Evolutionary conservation across 306 rosid species (phyloP).

Genomic region (Vigna nakashimae): DNA sequence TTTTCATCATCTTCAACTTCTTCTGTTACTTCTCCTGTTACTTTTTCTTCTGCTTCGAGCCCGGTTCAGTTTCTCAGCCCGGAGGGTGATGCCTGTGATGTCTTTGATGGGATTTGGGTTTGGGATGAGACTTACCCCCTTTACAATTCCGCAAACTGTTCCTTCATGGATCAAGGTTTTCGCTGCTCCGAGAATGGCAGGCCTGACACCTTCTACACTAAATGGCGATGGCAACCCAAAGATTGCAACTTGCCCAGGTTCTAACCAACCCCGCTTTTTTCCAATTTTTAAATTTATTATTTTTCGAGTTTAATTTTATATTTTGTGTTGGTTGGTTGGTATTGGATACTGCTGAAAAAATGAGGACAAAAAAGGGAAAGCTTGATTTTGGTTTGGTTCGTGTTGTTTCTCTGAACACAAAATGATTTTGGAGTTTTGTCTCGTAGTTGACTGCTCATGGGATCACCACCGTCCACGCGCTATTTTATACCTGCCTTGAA

Average conservation of each 20-base stretch:
- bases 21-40: background rate
- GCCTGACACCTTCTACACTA: slow-evolving; percentile 72
- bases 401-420: slow-evolving; percentile 20
- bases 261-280: background rate
- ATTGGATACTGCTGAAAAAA: background rate
- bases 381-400: background rate
- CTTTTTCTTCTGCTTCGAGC: background rate
- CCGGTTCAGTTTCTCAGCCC: slow-evolving; percentile 58
- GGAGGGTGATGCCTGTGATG: slow-evolving; percentile 61
- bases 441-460: slow-evolving; percentile 24
- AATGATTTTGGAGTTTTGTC: slow-evolving; percentile 31
- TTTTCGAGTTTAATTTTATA: background rate
- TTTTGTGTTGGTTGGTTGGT: slow-evolving; percentile 35
- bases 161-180: slow-evolving; percentile 77
- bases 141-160: slow-evolving; percentile 68
- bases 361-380: background rate
- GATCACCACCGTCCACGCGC: background rate
- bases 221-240: slow-evolving; percentile 95
- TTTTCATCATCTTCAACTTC: slow-evolving; percentile 27
- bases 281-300: background rate
- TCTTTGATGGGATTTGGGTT: slow-evolving; percentile 86
- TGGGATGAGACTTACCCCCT: slow-evolving; percentile 92
- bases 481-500: background rate
- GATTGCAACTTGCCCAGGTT: slow-evolving; percentile 91
- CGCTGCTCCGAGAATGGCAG: slow-evolving; percentile 81